A percentile compares a stretch with the other conserved stretches of the same genome.
Conservation (phyloP, 805 yeast species). For the Peterozyma xylosa region DNA sequence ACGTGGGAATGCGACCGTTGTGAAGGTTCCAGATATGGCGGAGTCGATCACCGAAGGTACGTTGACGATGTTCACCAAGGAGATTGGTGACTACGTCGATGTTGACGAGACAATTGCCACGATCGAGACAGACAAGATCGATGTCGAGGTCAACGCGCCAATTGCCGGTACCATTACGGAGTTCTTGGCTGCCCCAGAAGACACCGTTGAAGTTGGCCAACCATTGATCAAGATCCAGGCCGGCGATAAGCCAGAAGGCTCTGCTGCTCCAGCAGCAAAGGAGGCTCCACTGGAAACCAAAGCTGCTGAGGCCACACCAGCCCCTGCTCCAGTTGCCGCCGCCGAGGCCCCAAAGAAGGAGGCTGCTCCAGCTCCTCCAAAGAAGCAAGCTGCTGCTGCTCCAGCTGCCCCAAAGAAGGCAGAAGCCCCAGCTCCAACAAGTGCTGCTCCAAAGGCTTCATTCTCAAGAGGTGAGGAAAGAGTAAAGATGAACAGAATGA, state of each 20-base stretch:
- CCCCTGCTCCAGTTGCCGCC: constrained; percentile 16
- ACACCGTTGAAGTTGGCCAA: constrained; percentile 94
- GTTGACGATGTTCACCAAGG: constrained; percentile 54
- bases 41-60: constrained; percentile 98
- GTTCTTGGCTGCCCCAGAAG: constrained; percentile 75
- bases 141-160: constrained; percentile 94
- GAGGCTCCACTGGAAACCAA: constrained; percentile 23
- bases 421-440: constrained; percentile 23
- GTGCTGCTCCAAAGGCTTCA: constrained; percentile 28
- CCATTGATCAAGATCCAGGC: constrained; percentile 83
- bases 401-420: constrained; percentile 9
- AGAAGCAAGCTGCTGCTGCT: constrained; percentile 12
- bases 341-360: constrained; percentile 15
- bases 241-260: constrained; percentile 60
- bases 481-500: constrained; percentile 99
- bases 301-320: constrained; percentile 22
- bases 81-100: constrained; percentile 82
- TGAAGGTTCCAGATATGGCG: constrained; percentile 97
- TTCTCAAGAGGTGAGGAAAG: constrained; percentile 84
- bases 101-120: constrained; percentile 91
- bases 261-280: constrained; percentile 27
- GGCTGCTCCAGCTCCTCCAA: constrained; percentile 16
- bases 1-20: constrained; percentile 32
- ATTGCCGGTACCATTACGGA: constrained; percentile 84
- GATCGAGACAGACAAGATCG: constrained; percentile 97